Percentiles rank a stretch among this genome's conserved stretches.
Evolutionary conservation across 1,284 basidiomycete species (phyloP).

Genomic region (Tetrapyrgos nigripes): DNA sequence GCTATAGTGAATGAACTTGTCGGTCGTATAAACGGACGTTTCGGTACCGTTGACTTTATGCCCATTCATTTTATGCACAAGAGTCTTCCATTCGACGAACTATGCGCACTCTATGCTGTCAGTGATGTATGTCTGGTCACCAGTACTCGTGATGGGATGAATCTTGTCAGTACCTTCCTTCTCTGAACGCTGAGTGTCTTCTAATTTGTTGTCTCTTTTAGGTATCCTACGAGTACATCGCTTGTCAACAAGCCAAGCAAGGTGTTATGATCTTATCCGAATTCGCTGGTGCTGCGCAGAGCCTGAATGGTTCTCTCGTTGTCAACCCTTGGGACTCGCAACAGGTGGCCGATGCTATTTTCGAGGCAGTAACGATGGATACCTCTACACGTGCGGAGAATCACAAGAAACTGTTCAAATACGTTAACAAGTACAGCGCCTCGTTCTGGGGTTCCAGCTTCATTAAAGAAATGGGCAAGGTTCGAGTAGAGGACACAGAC

Average conservation of each 20-base stretch:
- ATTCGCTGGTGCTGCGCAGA: conserved; percentile 98
- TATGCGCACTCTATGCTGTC: conserved; percentile 95
- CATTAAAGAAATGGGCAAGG: conserved; percentile 81
- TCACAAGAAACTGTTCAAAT: conserved; percentile 94
- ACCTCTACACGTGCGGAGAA: conserved; percentile 84
- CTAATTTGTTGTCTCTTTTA: conserved; percentile 35
- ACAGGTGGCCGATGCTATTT: conserved; percentile 95
- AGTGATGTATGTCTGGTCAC: conserved; percentile 97
- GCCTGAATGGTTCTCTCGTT: conserved; percentile 90
- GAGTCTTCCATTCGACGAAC: conserved; percentile 90
- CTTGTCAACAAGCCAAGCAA: conserved; percentile 91
- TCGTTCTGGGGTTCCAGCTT: conserved; percentile 94
- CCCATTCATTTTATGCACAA: conserved; percentile 99
- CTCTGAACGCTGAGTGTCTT: conserved; percentile 10
- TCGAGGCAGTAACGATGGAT: conserved; percentile 92
- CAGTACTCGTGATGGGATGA: conserved; percentile 98
- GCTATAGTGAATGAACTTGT: conserved; percentile 98
- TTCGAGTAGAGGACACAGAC: conserved; percentile 47
- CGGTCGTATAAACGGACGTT: conserved; percentile 97
- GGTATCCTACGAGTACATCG: conserved; percentile 99
- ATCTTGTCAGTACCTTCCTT: conserved; percentile 71
- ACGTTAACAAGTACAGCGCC: conserved; percentile 93
- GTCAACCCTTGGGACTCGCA: conserved; percentile 98
- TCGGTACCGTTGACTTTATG: conserved; percentile 99
- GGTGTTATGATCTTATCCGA: conserved; percentile 98